phyloP scores from a whole-genome alignment of 768 basidiomycete species.

The Cystobasidium ongulense region DNA sequence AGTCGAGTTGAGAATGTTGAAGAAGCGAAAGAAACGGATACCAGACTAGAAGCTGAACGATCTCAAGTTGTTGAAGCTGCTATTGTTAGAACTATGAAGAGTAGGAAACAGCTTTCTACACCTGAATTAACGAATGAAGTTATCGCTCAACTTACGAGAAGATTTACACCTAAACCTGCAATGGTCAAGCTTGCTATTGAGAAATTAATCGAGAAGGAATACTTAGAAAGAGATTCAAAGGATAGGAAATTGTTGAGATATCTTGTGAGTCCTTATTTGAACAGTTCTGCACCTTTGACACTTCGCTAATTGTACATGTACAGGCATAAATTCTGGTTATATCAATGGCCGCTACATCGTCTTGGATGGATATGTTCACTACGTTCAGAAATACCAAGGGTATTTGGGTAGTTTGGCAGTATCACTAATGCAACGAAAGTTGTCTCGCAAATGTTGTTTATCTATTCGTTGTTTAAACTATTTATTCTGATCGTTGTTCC shows the following conservation, averaged over 20 bases:
- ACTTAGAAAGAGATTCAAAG: slow-evolving; percentile 79
- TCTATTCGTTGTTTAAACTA: slow-evolving; percentile 58
- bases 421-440: no score
- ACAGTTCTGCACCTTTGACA: not conserved
- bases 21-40: slow-evolving; percentile 81
- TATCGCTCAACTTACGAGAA: slow-evolving; percentile 68
- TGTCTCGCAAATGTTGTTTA: not conserved
- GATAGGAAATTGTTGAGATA: slow-evolving; percentile 38
- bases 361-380: not conserved
- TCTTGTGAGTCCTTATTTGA: slow-evolving; percentile 12
- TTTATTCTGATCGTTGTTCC: slow-evolving; percentile 77
- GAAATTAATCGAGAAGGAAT: slow-evolving; percentile 90
- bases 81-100: slow-evolving; percentile 96
- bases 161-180: slow-evolving; percentile 78
- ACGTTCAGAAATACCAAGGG: no score
- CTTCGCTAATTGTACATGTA: slow-evolving; percentile 49
- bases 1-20: slow-evolving; percentile 76
- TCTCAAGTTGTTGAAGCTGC: slow-evolving; percentile 91
- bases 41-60: slow-evolving; percentile 83
- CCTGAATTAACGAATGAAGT: slow-evolving; percentile 85
- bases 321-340: not conserved
- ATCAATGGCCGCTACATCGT: not conserved
- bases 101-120: slow-evolving; percentile 77
- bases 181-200: slow-evolving; percentile 91
- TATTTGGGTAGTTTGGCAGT: no score